Percentiles rank a stretch among this genome's conserved stretches.
Conservation (phyloP, 225 moss, liverwort and hornwort genomes). For the Rhytidiadelphus loreus region DNA sequence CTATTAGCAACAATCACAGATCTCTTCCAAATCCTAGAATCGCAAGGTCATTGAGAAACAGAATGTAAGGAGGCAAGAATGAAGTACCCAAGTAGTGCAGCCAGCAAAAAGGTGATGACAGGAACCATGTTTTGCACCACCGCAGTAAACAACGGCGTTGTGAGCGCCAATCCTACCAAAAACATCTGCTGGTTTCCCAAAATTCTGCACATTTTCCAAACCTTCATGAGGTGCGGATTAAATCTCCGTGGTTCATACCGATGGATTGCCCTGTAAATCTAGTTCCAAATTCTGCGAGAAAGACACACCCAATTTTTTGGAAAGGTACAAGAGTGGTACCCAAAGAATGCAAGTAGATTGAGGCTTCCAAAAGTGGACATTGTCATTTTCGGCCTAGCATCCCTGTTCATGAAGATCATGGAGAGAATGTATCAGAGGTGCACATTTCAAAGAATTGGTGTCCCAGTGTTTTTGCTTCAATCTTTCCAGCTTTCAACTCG, state of each 20-base stretch:
- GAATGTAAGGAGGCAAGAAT: neutral
- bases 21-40: neutral
- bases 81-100: constrained; percentile 40
- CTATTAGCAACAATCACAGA: neutral
- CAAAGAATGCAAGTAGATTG: constrained; percentile 31
- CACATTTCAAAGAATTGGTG: neutral
- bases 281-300: neutral
- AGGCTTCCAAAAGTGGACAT: constrained; percentile 1
- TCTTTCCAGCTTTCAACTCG: neutral
- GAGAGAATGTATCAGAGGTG: neutral
- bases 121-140: constrained; percentile 65
- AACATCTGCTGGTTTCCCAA: constrained; percentile 68
- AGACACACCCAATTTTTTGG: neutral
- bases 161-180: constrained; percentile 43
- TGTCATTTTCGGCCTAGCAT: constrained; percentile 19
- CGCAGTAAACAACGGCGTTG: constrained; percentile 58
- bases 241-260: neutral
- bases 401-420: neutral
- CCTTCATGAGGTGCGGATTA: neutral
- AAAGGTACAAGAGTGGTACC: neutral
- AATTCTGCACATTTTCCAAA: constrained; percentile 34
- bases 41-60: neutral
- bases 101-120: constrained; percentile 64
- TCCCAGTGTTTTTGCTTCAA: neutral
- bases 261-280: neutral